phyloP scores from a whole-genome alignment of 345 rosid genomes.

The Lumnitzera littorea region DNA sequence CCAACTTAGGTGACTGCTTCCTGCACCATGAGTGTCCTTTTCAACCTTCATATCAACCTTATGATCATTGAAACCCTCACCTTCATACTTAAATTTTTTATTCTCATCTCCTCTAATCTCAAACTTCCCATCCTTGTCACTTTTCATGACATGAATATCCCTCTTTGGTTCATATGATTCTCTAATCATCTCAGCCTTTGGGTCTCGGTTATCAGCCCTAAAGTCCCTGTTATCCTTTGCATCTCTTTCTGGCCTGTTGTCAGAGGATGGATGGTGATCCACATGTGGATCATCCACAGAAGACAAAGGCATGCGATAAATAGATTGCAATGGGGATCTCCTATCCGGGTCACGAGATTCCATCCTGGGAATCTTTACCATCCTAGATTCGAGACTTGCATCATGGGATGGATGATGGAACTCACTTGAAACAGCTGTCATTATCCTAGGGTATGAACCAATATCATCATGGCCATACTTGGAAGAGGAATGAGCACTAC shows the following conservation, averaged over 20 bases:
- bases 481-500: constrained; percentile 46
- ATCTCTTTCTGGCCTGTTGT: constrained; percentile 55
- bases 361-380: constrained; percentile 49
- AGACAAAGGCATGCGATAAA: constrained; percentile 43
- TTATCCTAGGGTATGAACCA: constrained; percentile 49
- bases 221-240: constrained; percentile 54
- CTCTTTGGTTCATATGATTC: constrained; percentile 53
- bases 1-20: constrained; percentile 55
- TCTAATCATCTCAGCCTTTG: constrained; percentile 53
- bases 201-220: constrained; percentile 53
- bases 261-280: constrained; percentile 38
- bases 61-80: constrained; percentile 41
- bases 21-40: constrained; percentile 48
- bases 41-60: constrained; percentile 57
- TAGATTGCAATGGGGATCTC: constrained; percentile 67
- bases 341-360: constrained; percentile 76
- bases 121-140: constrained; percentile 60
- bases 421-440: constrained; percentile 40
- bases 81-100: constrained; percentile 58
- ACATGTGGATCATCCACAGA: constrained; percentile 48
- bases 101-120: constrained; percentile 59
- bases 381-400: constrained; percentile 45
- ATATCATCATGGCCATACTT: constrained; percentile 75
- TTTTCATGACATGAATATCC: constrained; percentile 59
- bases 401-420: constrained; percentile 46